A percentile compares a stretch with the other conserved stretches of the same genome.
Conservation (phyloP, 768 basidiomycete species). For the Tephrocybe sp. region DNA sequence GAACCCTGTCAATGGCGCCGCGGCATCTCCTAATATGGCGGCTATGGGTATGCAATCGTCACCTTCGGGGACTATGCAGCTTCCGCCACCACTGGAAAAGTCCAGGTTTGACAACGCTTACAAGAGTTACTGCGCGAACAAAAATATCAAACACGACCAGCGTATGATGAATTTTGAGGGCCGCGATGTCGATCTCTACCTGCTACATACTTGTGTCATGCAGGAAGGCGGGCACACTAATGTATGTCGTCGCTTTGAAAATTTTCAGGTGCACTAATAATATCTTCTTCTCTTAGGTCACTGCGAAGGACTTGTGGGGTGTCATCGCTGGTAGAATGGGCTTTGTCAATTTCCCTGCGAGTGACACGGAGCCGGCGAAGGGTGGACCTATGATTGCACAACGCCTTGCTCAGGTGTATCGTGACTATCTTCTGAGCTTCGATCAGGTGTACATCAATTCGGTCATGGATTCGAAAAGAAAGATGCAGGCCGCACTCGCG, state of each 20-base stretch:
- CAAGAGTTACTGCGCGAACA: constrained; percentile 44
- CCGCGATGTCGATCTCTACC: constrained; percentile 58
- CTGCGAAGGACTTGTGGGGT: constrained; percentile 58
- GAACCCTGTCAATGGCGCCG: constrained; percentile 6
- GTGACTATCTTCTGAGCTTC: constrained; percentile 54
- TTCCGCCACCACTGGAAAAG: constrained; percentile 47
- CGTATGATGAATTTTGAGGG: constrained; percentile 50
- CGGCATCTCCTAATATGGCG: constrained; percentile 14
- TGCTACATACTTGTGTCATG: constrained; percentile 59
- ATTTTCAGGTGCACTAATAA: not conserved
- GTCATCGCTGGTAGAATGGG: constrained; percentile 69
- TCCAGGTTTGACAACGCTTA: constrained; percentile 52
- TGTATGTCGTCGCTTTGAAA: constrained; percentile 40
- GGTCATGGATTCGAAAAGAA: constrained; percentile 33
- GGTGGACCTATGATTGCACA: constrained; percentile 62
- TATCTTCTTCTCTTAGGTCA: constrained; percentile 40
- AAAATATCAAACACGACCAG: constrained; percentile 38
- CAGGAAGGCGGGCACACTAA: constrained; percentile 51
- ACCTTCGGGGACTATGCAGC: constrained; percentile 11
- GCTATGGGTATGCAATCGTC: constrained; percentile 8
- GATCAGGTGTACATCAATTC: constrained; percentile 54
- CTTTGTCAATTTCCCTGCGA: constrained; percentile 63
- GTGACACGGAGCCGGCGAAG: constrained; percentile 58
- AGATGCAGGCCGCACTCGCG: constrained; percentile 19
- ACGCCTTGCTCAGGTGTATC: constrained; percentile 61